Evolutionary conservation across 2,329 filamentous ascomycete genomes (phyloP), one percentile per base, ranked within the genome.

Genomic region (Colletotrichum gigasporum): DNA sequence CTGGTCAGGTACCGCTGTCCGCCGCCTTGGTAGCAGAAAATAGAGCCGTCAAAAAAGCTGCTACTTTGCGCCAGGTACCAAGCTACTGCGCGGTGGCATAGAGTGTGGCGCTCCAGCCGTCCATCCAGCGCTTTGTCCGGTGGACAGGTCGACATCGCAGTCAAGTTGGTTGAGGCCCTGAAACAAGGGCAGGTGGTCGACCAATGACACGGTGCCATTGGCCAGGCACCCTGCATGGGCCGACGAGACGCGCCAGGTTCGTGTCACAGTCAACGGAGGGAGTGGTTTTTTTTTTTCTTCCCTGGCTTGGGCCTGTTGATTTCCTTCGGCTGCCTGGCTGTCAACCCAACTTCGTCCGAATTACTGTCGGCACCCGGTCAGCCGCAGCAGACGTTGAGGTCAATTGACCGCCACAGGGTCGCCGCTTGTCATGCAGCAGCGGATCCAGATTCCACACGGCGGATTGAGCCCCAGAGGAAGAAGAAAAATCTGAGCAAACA

Each of bases 191-290:
- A 42, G 45, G 50, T 48, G 26, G 32, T 55, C 8, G 8, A 22
- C 62, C 62, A 62, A 65, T 65, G 48, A n/a, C 11, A 62, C 26
- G 41, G 50, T 55, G 41, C 14, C 28, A 42, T 50, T 58, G 26
- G 9, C 14, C 11, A 22, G 35, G 37, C 42, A 41, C 56, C 47
- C 44, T 55, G 62, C 56, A 32, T 44, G 16, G 28, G 14, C 14
- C 28, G 30, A 44, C n/a, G 20, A 62, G 35, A 54, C 61, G 56
- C 56, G 62, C 32, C 30, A n/a, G 5, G 39, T 18, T 45, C 56
- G 42, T 61, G 62, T 48, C 55, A 60, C 26, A n/a, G 14, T 18
- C 22, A 41, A 34, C 30, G 18, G 14, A 16, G 18, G 18, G 14
- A 16, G 18, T 16, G n/a, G 4, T 34, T 22, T 50, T 37, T 44